Conservation (phyloP, 306 rosid species). For the Lathyrus sativus region DNA sequence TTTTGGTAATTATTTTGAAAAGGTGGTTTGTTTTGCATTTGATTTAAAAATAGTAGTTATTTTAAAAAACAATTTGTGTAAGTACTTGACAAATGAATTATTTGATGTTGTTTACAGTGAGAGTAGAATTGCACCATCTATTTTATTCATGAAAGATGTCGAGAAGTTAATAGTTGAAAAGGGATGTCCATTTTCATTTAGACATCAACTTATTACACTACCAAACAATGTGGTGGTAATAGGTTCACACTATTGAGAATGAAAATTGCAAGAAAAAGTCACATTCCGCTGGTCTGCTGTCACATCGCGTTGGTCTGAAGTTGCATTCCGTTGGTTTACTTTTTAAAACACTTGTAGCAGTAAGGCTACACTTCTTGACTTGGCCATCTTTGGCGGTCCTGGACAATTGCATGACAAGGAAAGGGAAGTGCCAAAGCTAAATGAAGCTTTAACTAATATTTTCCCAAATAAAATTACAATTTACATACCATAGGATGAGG, state of each 20-base stretch:
- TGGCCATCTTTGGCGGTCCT: conserved; percentile 88
- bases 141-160: conserved; percentile 96
- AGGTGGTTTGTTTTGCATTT: too few relatives aligned
- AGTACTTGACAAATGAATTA: too few relatives aligned
- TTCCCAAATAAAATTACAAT: too few relatives aligned
- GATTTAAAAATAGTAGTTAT: too few relatives aligned
- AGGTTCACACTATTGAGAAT: conserved; percentile 78
- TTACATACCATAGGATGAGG: conserved; percentile 91
- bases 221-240: conserved; percentile 90
- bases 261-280: conserved; percentile 75
- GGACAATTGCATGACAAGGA: conserved; percentile 91
- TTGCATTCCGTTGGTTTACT: conserved; percentile 88
- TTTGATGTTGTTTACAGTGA: conserved; percentile 67
- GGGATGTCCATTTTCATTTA: conserved; percentile 74
- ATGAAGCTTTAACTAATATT: conserved; percentile 76
- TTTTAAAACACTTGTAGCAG: conserved; percentile 84
- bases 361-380: conserved; percentile 91
- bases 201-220: conserved; percentile 73
- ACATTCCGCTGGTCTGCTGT: too few relatives aligned
- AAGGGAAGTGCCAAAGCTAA: conserved; percentile 88
- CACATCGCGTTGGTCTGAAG: too few relatives aligned
- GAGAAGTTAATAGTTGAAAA: conserved; percentile 90
- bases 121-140: conserved; percentile 83
- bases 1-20: too few relatives aligned
- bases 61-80: too few relatives aligned